Evolutionary conservation across 148 eudicot species (phyloP).

Genomic region (Vaccinium vitisidaea): DNA sequence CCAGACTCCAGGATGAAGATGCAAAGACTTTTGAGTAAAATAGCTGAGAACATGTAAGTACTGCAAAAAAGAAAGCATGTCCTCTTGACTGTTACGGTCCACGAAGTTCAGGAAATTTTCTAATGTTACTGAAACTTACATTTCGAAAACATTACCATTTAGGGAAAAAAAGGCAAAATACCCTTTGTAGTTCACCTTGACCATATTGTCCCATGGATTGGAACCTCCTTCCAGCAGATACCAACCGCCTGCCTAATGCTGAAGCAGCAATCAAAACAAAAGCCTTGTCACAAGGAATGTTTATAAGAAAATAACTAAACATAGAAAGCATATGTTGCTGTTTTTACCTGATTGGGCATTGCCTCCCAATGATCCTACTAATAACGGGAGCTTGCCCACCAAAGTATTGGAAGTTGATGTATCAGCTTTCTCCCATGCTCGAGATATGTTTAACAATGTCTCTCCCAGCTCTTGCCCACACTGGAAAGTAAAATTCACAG

Average conservation of each 20-base stretch:
- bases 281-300: slow-evolving; percentile 13
- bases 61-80: background rate
- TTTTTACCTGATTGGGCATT: slow-evolving; percentile 67
- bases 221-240: slow-evolving; percentile 88
- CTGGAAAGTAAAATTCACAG: slow-evolving; percentile 35
- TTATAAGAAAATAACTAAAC: background rate
- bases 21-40: background rate
- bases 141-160: background rate
- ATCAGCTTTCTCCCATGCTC: slow-evolving; percentile 91
- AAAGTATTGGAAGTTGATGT: slow-evolving; percentile 65
- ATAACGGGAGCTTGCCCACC: slow-evolving; percentile 60
- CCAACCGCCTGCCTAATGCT: slow-evolving; percentile 90
- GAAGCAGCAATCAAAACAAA: slow-evolving; percentile 20
- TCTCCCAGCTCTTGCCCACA: slow-evolving; percentile 86
- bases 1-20: background rate
- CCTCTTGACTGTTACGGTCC: background rate
- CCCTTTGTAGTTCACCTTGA: slow-evolving; percentile 91
- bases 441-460: slow-evolving; percentile 65
- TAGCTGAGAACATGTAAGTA: background rate
- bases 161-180: slow-evolving; percentile 24
- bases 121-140: background rate
- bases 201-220: slow-evolving; percentile 94
- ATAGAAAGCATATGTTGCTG: background rate
- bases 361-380: slow-evolving; percentile 43
- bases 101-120: background rate